Percentiles rank a stretch among this genome's conserved stretches.
These are phyloP conservation scores for Leccinum pachyderme DNA, from an alignment of 1,284 basidiomycete genomes.

Conservation along the genomic window DNA sequence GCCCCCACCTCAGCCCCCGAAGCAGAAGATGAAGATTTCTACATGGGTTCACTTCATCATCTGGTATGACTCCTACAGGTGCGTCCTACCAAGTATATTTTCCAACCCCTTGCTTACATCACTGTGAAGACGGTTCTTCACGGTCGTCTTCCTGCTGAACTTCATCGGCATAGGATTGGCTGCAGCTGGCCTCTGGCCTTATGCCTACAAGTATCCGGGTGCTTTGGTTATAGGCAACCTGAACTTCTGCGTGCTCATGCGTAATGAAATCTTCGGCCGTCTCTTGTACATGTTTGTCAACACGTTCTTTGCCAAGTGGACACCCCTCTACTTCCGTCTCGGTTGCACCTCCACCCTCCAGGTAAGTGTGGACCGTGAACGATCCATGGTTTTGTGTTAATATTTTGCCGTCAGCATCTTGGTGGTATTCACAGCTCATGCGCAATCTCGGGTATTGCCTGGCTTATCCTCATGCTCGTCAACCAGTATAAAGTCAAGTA, in stretches of 20 bases:
- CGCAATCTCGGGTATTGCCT: slow-evolving; percentile 61
- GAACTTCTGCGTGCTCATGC: slow-evolving; percentile 51
- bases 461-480: slow-evolving; percentile 62
- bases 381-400: slow-evolving; percentile 4
- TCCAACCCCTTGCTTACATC: slow-evolving; percentile 1
- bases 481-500: slow-evolving; percentile 48
- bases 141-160: slow-evolving; percentile 55
- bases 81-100: not conserved
- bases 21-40: slow-evolving; percentile 46
- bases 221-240: slow-evolving; percentile 59
- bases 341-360: slow-evolving; percentile 69
- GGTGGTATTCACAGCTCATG: slow-evolving; percentile 78
- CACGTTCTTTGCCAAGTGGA: slow-evolving; percentile 65
- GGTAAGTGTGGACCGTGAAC: slow-evolving; percentile 33
- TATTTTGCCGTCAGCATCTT: slow-evolving; percentile 49
- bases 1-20: slow-evolving; percentile 26
- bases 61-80: slow-evolving; percentile 75
- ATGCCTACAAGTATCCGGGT: slow-evolving; percentile 56
- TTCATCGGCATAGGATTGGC: slow-evolving; percentile 59
- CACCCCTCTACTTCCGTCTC: slow-evolving; percentile 67
- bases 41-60: slow-evolving; percentile 56
- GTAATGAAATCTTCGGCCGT: slow-evolving; percentile 59
- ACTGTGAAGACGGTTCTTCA: slow-evolving; percentile 60
- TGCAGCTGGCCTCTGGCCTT: slow-evolving; percentile 62
- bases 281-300: slow-evolving; percentile 50